These are phyloP conservation scores for Usnea hakonensis DNA, from an alignment of 495 filamentous ascomycete species.

Conservation along the genomic window DNA sequence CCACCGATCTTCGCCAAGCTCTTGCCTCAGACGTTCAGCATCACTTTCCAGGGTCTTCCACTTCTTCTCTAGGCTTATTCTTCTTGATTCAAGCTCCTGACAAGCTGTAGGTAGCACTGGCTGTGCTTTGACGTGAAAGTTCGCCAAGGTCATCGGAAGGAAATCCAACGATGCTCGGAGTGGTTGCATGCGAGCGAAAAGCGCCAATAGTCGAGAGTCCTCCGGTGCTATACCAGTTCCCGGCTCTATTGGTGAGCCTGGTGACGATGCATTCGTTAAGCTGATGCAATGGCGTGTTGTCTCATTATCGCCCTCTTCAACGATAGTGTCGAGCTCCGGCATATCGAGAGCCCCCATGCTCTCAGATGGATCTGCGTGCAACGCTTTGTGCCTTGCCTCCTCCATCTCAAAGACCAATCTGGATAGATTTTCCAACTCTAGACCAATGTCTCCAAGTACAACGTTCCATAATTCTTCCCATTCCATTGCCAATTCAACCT, in stretches of 20 bases:
- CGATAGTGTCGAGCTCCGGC: slow-evolving; percentile 84
- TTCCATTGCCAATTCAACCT: slow-evolving; percentile 95
- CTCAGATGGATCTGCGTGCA: slow-evolving; percentile 45
- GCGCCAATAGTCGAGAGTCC: slow-evolving; percentile 66
- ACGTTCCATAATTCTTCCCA: slow-evolving; percentile 97
- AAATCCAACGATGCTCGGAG: slow-evolving; percentile 90
- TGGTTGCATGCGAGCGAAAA: slow-evolving; percentile 94
- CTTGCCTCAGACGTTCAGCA: slow-evolving; percentile 75
- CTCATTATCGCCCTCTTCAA: slow-evolving; percentile 61
- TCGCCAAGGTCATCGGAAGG: slow-evolving; percentile 87
- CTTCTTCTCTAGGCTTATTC: slow-evolving; percentile 60
- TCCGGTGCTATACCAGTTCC: slow-evolving; percentile 57
- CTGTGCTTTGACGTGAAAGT: slow-evolving; percentile 71
- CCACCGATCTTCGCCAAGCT: slow-evolving; percentile 93
- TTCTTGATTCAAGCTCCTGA: slow-evolving; percentile 70
- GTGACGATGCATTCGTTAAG: slow-evolving; percentile 47
- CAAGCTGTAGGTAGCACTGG: slow-evolving; percentile 78
- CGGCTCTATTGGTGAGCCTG: slow-evolving; percentile 50
- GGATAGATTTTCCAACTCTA: slow-evolving; percentile 77
- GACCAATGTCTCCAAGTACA: slow-evolving; percentile 86
- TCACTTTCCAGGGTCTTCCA: slow-evolving; percentile 81
- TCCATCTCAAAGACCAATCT: slow-evolving; percentile 93
- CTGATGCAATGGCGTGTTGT: slow-evolving; percentile 58
- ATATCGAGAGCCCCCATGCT: slow-evolving; percentile 64
- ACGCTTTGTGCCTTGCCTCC: slow-evolving; percentile 72